phyloP scores from a whole-genome alignment of 495 filamentous ascomycete genomes.

The Endocarpon pusillum region DNA sequence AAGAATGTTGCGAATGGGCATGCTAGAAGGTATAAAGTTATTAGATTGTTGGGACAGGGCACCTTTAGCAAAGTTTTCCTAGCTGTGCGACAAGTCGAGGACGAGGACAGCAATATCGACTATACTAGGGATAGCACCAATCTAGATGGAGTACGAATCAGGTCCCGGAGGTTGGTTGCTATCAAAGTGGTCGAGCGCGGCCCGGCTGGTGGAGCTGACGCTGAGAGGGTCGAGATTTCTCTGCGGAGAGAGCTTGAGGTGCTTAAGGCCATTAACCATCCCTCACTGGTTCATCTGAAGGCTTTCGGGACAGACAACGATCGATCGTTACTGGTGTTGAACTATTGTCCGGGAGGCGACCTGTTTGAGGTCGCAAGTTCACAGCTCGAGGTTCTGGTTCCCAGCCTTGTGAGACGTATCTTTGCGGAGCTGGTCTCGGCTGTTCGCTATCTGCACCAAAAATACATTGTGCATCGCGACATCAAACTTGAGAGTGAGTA shows the following conservation, averaged over 20 bases:
- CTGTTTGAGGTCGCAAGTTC: constrained; percentile 77
- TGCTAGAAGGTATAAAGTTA: constrained; percentile 49
- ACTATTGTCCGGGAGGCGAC: constrained; percentile 87
- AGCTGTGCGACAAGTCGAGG: constrained; percentile 43
- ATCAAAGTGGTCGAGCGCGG: constrained; percentile 93
- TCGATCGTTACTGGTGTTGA: constrained; percentile 68
- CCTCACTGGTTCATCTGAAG: constrained; percentile 75
- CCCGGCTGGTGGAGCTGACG: constrained; percentile 74
- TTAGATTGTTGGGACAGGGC: constrained; percentile 73
- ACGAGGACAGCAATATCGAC: constrained; percentile 9
- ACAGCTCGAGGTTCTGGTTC: constrained; percentile 44
- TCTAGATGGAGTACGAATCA: constrained; percentile 27
- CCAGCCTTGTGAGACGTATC: constrained; percentile 60
- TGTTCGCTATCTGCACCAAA: constrained; percentile 64
- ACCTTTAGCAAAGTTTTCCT: constrained; percentile 91
- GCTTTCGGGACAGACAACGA: constrained; percentile 69
- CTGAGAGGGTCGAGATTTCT: constrained; percentile 78
- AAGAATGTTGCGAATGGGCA: constrained; percentile 36
- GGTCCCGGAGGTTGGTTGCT: constrained; percentile 60
- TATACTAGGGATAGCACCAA: constrained; percentile 18
- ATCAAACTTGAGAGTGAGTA: constrained; percentile 95
- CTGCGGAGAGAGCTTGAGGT: constrained; percentile 91
- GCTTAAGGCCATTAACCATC: constrained; percentile 69
- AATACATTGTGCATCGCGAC: constrained; percentile 85
- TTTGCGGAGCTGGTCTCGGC: constrained; percentile 80